Conservation (phyloP, 2,329 filamentous ascomycete species). For the Neophaeococcomyces mojaviensis region DNA sequence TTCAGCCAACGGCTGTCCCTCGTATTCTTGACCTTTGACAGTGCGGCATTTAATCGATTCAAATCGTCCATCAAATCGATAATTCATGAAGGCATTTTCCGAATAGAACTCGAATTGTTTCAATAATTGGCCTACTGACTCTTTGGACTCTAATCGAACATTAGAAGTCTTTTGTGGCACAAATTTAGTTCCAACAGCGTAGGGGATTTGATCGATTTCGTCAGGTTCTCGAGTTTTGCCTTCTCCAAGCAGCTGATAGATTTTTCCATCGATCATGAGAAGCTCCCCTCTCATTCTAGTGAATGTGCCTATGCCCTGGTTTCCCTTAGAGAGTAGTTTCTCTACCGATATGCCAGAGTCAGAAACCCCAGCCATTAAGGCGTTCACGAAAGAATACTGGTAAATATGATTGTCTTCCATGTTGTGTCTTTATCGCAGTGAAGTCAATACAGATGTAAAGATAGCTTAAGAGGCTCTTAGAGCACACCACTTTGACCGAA, state of each 20-base stretch:
- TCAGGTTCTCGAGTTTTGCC: constrained; percentile 29
- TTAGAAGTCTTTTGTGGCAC: constrained; percentile 21
- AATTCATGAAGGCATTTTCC: constrained; percentile 26
- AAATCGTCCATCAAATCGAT: constrained; percentile 24
- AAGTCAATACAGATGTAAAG: too few species aligned
- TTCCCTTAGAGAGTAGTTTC: constrained; percentile 40
- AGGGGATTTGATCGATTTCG: constrained; percentile 32
- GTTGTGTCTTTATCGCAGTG: too few species aligned
- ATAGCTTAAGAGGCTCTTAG: neutral
- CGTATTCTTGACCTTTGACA: constrained; percentile 26
- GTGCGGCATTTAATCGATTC: constrained; percentile 24
- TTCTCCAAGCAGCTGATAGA: constrained; percentile 36
- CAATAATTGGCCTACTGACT: constrained; percentile 17
- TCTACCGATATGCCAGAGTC: constrained; percentile 41
- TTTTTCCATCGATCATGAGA: constrained; percentile 34
- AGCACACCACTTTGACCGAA: too few species aligned
- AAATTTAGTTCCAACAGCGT: constrained; percentile 29
- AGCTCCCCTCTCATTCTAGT: constrained; percentile 38
- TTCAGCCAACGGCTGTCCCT: constrained; percentile 27
- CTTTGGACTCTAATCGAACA: constrained; percentile 20
- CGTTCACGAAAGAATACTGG: constrained; percentile 38
- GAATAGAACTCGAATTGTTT: constrained; percentile 19
- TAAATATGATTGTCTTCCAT: constrained; percentile 36
- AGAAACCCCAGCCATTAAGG: constrained; percentile 39
- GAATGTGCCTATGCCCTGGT: constrained; percentile 45